Evolutionary conservation across 2,329 filamentous ascomycete species (phyloP), one percentile per base, ranked within the genome.

Genomic region (Aspergillaceae sp.): DNA sequence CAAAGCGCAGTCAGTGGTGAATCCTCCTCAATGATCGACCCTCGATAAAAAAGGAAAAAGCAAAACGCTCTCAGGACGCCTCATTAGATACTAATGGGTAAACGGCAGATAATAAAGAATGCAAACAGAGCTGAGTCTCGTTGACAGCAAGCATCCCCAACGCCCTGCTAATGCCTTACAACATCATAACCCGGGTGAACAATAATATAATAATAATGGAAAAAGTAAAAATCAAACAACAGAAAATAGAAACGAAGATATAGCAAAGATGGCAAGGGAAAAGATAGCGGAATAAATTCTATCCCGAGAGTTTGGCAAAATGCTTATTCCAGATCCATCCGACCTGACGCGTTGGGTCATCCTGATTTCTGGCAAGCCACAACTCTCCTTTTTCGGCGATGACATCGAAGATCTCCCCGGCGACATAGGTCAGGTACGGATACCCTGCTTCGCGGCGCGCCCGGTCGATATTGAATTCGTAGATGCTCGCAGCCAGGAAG

Each of bases 281-380:
- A 41, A 38, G 29, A 41, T 43, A 27, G 26, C n/a, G 9, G 40
- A 37, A 32, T 9, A 28, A 27, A 7, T 9, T 7, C 5, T 38
- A 48, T n/a, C 30, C 48, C 10, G 57, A 57, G 19, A 79, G 61
- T 45, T 74, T 74, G 37, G 85, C 85, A 74, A 98, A 98, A 71
- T 98, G 92, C 67, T 96, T 96, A 59, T 90, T 94, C 92, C 92
- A 98, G 59, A 98, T 95, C 92, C 92, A 98, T 43, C 92, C 92
- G 32, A 97, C 83, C 53, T 82, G 77, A 53, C 85, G 79, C 7
- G 74, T 76, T 1, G 81, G 73, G 66, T 98, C 92, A 61, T 98
- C 92, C 69, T 98, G 92, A 63, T 98, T 98, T 67, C 88, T 88
- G 44, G 92, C 92, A 47, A 98, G 80, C 92, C 92, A 98, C 42